These are phyloP conservation scores for Pseudocercospora vitis DNA, from an alignment of 2,329 filamentous ascomycete species.

Conservation along the genomic window DNA sequence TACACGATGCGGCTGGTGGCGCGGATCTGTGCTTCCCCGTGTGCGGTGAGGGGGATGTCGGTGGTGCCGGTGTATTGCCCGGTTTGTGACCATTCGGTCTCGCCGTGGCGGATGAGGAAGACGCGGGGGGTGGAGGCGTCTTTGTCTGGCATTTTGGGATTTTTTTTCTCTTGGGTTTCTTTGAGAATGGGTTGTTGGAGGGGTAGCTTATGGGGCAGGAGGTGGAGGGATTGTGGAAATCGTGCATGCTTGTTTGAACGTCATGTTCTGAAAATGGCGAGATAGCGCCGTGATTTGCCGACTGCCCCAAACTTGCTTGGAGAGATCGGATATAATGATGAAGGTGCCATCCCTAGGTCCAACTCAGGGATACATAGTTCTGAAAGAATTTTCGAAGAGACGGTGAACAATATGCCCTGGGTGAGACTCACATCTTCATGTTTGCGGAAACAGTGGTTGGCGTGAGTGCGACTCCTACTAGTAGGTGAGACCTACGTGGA, in stretches of 20 bases:
- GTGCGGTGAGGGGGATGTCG: conserved; percentile 81
- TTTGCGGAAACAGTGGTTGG: no score
- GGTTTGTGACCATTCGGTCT: conserved; percentile 92
- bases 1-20: conserved; percentile 50
- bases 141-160: conserved; percentile 40
- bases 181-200: no score
- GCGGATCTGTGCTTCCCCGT: conserved; percentile 67
- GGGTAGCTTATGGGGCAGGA: no score
- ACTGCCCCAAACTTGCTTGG: not conserved
- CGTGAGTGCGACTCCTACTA: no score
- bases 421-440: no score
- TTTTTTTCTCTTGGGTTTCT: no score
- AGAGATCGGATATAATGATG: not conserved
- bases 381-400: no score
- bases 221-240: no score
- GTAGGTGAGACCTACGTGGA: no score
- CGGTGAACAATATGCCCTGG: no score
- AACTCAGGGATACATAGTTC: not conserved
- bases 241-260: not conserved
- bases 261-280: not conserved
- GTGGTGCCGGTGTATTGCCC: conserved; percentile 76
- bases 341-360: not conserved
- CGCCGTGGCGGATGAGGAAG: conserved; percentile 84
- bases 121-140: conserved; percentile 62
- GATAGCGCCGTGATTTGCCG: not conserved